phyloP scores from a whole-genome alignment of 1,284 basidiomycete species.

The Bjerkandera adusta region DNA sequence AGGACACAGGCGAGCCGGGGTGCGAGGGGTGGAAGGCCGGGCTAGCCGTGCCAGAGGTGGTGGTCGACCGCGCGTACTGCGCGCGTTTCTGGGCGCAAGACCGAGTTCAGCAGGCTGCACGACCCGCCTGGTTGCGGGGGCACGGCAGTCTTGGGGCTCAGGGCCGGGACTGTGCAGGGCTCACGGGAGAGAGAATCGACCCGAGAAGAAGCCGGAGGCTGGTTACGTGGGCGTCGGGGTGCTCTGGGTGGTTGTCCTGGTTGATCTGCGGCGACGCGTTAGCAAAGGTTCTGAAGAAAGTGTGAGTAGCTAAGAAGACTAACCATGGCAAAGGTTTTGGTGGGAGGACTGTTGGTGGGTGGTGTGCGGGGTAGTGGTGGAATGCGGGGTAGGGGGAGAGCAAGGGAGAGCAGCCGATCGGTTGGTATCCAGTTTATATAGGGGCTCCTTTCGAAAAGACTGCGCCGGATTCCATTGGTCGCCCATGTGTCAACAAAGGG shows the following conservation, averaged over 20 bases:
- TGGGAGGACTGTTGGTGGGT: neutral
- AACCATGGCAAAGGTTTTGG: constrained; percentile 5
- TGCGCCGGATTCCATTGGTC: no score
- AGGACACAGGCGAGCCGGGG: constrained; percentile 18
- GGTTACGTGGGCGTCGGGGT: constrained; percentile 17
- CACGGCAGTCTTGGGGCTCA: constrained; percentile 1
- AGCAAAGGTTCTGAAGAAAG: neutral
- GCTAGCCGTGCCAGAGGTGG: constrained; percentile 28
- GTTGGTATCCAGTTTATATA: constrained; percentile 1
- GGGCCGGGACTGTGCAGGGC: constrained; percentile 11
- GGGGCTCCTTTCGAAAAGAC: no score
- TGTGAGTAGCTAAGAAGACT: neutral
- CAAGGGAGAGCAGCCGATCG: neutral
- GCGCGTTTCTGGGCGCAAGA: constrained; percentile 29
- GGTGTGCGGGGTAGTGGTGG: neutral
- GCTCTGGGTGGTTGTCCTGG: constrained; percentile 16
- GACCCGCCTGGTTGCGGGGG: neutral
- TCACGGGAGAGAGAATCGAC: constrained; percentile 31
- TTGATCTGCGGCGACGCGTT: neutral
- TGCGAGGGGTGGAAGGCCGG: constrained; percentile 21
- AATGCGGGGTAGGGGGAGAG: constrained; percentile 5
- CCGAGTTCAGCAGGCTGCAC: constrained; percentile 1
- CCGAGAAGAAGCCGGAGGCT: constrained; percentile 28
- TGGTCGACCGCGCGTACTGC: constrained; percentile 19
- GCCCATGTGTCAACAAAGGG: no score